Evolutionary conservation across 495 filamentous ascomycete species (phyloP).

Genomic region (Margaritispora aquatica): DNA sequence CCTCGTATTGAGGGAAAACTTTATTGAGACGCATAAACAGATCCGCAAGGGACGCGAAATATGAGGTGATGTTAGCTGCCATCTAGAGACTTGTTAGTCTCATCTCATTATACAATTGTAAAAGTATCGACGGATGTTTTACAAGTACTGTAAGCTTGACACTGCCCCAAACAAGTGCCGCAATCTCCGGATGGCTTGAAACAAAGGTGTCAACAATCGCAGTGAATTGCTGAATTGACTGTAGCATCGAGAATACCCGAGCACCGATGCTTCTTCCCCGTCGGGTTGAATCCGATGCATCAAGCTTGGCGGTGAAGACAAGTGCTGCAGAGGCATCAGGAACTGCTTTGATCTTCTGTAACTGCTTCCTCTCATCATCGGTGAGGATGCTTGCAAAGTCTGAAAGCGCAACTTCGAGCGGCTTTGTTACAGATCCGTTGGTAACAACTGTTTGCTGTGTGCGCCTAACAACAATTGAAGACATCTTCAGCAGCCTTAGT

Average conservation of each 20-base stretch:
- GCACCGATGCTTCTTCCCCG: slow-evolving; percentile 24
- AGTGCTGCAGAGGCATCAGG: slow-evolving; percentile 28
- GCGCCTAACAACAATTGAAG: too few species aligned
- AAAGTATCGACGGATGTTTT: slow-evolving; percentile 1
- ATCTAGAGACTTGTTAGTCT: slow-evolving; percentile 13
- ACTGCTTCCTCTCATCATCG: slow-evolving; percentile 20
- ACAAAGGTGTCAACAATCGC: slow-evolving; percentile 29
- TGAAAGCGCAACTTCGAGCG: slow-evolving; percentile 12
- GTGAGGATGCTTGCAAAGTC: slow-evolving; percentile 23
- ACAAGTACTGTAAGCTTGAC: slow-evolving; percentile 26
- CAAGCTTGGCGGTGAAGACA: slow-evolving; percentile 27
- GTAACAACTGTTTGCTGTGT: too few species aligned
- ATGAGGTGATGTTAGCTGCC: slow-evolving; percentile 28
- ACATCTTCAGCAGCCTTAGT: too few species aligned
- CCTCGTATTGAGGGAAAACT: slow-evolving; percentile 26
- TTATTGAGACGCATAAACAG: slow-evolving; percentile 27
- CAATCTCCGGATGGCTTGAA: slow-evolving; percentile 28
- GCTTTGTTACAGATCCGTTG: slow-evolving; percentile 9
- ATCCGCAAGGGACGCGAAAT: slow-evolving; percentile 31
- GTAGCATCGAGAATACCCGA: slow-evolving; percentile 26
- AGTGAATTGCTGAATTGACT: slow-evolving; percentile 28
- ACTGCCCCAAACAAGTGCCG: slow-evolving; percentile 35
- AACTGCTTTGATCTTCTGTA: slow-evolving; percentile 12
- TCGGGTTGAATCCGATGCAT: slow-evolving; percentile 22
- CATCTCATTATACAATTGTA: too few species aligned